Evolutionary conservation across 768 basidiomycete species (phyloP), one percentile per base, ranked within the genome.

Genomic region (Sarcomyxa edulis): DNA sequence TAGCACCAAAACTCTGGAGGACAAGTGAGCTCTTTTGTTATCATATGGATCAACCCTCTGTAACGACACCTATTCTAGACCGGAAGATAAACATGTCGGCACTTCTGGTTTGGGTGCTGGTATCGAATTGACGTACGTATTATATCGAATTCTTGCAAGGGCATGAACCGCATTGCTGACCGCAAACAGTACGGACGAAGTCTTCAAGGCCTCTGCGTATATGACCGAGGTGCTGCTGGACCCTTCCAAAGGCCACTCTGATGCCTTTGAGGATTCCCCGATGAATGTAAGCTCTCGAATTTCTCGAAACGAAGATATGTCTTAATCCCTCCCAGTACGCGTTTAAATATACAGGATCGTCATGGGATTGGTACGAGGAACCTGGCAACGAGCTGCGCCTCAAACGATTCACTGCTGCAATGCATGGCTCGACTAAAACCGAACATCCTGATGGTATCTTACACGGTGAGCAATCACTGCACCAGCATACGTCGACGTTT

Each of bases 311-410:
- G 9, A 20, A 11, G 6, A 2, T 27, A 11, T 15, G 46, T 34
- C n/a, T n/a, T n/a, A n/a, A n/a, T n/a, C n/a, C n/a, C n/a, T n/a
- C 55, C 58, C 47, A 58, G 53, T 35, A 49, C 6, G 60, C 54
- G 3, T 49, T 48, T 34, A 48, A 55, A 6, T 53, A 51, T 25
- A 31, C 45, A 0, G 35, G 44, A 24, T 47, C 50, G 7, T 37
- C 54, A 32, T 65, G 52, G 48, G 57, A 61, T 7, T 62, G 57
- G 57, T 56, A 50, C 26, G 54, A 61, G 16, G 40, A 55, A 24
- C 54, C 64, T 7, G 52, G 48, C 30, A 64, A 65, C 32, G 54
- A 46, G 36, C 44, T 37, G 24, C 41, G 48, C 3, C 33, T 52
- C 11, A 43, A 48, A 7, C 5, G 35, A 7, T 37, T 37, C 24